Base-by-base conservation (phyloP, 345 rosid species). In the Heritiera fomes region DNA sequence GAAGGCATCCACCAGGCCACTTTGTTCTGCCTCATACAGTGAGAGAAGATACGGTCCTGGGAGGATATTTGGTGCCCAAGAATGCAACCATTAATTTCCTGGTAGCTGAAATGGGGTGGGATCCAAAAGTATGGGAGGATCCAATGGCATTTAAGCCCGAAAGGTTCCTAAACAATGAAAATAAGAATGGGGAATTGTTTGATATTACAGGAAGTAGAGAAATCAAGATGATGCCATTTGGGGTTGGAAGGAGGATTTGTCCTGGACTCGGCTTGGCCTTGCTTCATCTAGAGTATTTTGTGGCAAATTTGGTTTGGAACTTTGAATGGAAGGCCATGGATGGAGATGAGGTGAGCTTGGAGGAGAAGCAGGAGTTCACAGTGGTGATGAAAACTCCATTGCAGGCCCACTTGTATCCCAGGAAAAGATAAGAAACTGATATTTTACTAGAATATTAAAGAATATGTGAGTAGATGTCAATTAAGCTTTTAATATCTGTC, bases 201-300 rank as follows among this genome's bases (percentile, higher is more conserved):
- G 87, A 85, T 18, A 75, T 85, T 1, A 85, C 84, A 1, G 83
- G 87, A 49, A 80, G 85, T 12, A 71, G 78, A 75, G 82, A 80
- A 43, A 82, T 82, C 34, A 85, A 85, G 77, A 85, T 85, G 87
- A 85, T 85, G 87, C 87, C 85, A 11, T 85, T 85, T 8, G 87
- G 87, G 15, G 87, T 77, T 0, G 87, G 84, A 9, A 75, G 87
- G 46, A 80, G 87, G 77, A 85, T 85, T 2, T 85, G 85, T 75
- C 87, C 87, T 0, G 87, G 73, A 34, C 71, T 79, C 12, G 73
- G 80, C 34, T 50, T 85, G 2, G 84, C 84, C 0, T 34, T 82
- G 76, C 46, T 80, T 56, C 87, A 85, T 63, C 67, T 85, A 17
- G 87, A 85, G 78, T 82, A 82, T 47, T 85, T 77, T 45, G 87